phyloP scores from a whole-genome alignment of 441 rosid genomes.

The Codiaeum variegatum region DNA sequence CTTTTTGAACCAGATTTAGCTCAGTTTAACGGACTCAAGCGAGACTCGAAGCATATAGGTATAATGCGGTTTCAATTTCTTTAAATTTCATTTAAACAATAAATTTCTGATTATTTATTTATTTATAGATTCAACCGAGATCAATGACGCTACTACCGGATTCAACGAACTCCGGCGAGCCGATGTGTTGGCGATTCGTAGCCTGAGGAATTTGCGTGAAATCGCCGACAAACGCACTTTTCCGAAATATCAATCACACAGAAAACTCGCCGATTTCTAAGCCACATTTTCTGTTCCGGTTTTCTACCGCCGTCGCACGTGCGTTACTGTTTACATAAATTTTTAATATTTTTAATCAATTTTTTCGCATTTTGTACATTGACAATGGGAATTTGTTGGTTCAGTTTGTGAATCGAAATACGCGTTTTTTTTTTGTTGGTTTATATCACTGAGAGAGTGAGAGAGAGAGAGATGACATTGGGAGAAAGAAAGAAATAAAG shows the following conservation, averaged over 20 bases:
- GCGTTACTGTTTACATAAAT: not conserved
- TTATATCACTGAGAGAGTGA: not conserved
- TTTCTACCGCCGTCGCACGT: slow-evolving; percentile 7
- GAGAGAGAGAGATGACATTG: no score
- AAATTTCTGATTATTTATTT: not conserved
- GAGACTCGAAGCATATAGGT: slow-evolving; percentile 45
- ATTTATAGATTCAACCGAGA: slow-evolving; percentile 24
- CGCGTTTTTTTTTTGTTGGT: not conserved
- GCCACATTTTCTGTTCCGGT: slow-evolving; percentile 17
- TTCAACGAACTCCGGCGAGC: slow-evolving; percentile 34
- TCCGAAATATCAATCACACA: slow-evolving; percentile 41
- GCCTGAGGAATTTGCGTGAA: slow-evolving; percentile 63
- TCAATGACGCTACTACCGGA: slow-evolving; percentile 31
- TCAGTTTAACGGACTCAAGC: slow-evolving; percentile 64
- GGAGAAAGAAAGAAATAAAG: no score
- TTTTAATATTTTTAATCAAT: not conserved
- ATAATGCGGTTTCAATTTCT: slow-evolving; percentile 37
- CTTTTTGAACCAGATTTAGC: slow-evolving; percentile 56
- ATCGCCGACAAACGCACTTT: slow-evolving; percentile 25
- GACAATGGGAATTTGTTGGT: not conserved
- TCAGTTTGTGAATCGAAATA: not conserved
- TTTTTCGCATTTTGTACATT: not conserved
- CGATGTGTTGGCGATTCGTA: slow-evolving; percentile 53
- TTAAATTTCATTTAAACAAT: not conserved
- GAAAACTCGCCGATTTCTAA: slow-evolving; percentile 63